Base-by-base conservation (phyloP, 352 stramenopile species). In the Phytophthora aleatoria region DNA sequence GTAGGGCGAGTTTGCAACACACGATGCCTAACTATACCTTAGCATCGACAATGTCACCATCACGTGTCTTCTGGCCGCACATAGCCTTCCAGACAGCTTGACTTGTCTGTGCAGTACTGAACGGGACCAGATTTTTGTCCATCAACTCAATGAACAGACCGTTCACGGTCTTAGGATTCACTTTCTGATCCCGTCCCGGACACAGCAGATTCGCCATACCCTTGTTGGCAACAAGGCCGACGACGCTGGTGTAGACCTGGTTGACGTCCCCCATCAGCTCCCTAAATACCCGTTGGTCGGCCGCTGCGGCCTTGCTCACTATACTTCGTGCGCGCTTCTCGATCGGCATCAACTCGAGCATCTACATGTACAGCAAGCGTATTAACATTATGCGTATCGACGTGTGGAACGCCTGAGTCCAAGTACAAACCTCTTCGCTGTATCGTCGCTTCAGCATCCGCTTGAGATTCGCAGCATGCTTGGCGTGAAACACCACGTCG, bases 391-490 rank as follows among this genome's bases (percentile, higher is more conserved):
- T 20, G 16, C 16, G 16, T 20, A 20, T 20, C 16, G 16, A 20
- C 16, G 16, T 20, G 16, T 20, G 16, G 16, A 20, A 20, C 16
- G 16, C 16, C 16, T 9, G 11, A 12, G 3, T 12, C 33, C 12
- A 3, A 12, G 20, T 33, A 38, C 33, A 15, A 30, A 71, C 63
- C 57, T 71, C 63, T 16, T 71, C 63, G n/a, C 42, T 57, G 44
- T 71, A 71, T 50, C 63, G 41, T 3, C 63, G 57, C 35, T 56
- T 61, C 0, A 71, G 50, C 57, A 71, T 67, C 0, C 63, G 63
- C 31, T 71, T 71, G 35, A 71, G 39, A 24, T 71, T 71, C 16
- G 43, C 15, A 0, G 56, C 50, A 15, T 54, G 30, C 20, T 68
- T 66, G 0, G 16, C 44, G 30, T 72, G 58, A 5, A 8, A 24